Percentiles rank a stretch among this genome's conserved stretches.
These are phyloP conservation scores for Alternaria atra DNA, from an alignment of 2,329 filamentous ascomycete genomes.

Conservation along the genomic window DNA sequence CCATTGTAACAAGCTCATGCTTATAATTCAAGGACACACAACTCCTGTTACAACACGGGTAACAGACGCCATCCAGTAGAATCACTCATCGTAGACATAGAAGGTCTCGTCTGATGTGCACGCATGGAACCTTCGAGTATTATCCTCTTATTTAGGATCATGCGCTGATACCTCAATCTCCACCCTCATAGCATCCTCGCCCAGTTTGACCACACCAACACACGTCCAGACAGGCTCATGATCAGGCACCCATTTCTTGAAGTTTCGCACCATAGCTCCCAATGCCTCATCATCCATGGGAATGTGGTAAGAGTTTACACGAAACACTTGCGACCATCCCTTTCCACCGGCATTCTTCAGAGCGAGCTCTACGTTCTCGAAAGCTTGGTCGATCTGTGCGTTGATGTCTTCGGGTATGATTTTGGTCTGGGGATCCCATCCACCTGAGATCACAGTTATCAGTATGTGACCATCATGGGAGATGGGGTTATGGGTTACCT, in stretches of 20 bases:
- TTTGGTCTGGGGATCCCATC: slow-evolving; percentile 43
- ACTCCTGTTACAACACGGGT: not conserved
- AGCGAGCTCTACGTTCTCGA: slow-evolving; percentile 64
- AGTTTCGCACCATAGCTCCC: slow-evolving; percentile 27
- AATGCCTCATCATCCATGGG: slow-evolving; percentile 29
- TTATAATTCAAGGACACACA: too few relatives aligned
- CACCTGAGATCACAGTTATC: slow-evolving; percentile 32
- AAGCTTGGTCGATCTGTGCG: slow-evolving; percentile 56
- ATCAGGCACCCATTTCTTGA: slow-evolving; percentile 38
- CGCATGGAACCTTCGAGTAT: not conserved
- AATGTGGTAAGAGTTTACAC: slow-evolving; percentile 40
- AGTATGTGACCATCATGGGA: too few relatives aligned
- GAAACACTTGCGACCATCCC: slow-evolving; percentile 64
- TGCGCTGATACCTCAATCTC: slow-evolving; percentile 34
- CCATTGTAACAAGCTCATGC: not conserved
- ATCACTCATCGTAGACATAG: not conserved
- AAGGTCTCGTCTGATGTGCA: not conserved
- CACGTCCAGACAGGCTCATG: slow-evolving; percentile 37
- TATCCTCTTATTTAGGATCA: slow-evolving; percentile 3
- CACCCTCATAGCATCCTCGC: slow-evolving; percentile 52
- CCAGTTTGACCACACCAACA: slow-evolving; percentile 32
- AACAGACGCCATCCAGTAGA: too few relatives aligned
- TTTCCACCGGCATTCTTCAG: slow-evolving; percentile 64
- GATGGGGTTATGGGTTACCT: slow-evolving; percentile 27
- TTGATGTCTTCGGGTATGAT: slow-evolving; percentile 32